Evolutionary conservation across 2,329 filamentous ascomycete species (phyloP).

Genomic region (Corynespora cassiicola): DNA sequence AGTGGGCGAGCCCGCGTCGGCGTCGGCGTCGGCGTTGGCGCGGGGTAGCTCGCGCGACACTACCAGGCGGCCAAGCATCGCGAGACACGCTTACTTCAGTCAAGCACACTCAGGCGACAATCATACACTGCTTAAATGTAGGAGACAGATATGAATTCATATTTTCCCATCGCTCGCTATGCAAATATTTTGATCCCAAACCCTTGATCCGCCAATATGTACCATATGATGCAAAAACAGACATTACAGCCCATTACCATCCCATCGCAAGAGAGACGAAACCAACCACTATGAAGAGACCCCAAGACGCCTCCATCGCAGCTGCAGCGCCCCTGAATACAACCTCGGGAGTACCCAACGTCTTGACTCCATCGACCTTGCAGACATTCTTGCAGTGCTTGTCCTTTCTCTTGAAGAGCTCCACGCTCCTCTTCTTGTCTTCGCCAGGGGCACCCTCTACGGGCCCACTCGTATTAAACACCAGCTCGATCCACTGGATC

Average conservation of each 20-base stretch:
- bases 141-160: no score
- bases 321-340: conserved; percentile 23
- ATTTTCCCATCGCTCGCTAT: no score
- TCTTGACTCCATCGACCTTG: conserved; percentile 44
- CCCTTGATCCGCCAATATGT: no score
- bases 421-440: conserved; percentile 22
- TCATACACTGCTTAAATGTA: no score
- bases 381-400: conserved; percentile 43
- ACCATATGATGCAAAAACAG: no score
- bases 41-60: no score
- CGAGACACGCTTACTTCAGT: no score
- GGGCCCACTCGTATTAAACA: conserved; percentile 54
- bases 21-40: no score
- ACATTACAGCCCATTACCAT: conserved; percentile 16
- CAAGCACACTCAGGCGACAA: no score
- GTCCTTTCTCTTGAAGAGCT: conserved; percentile 22
- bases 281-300: conserved; percentile 27
- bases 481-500: conserved; percentile 68
- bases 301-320: conserved; percentile 33
- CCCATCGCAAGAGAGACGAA: conserved; percentile 26
- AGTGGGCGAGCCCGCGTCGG: no score
- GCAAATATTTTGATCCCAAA: no score
- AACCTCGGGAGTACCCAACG: conserved; percentile 43
- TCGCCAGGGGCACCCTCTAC: conserved; percentile 26
- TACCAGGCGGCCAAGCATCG: no score